Base-by-base conservation (phyloP, 768 basidiomycete genomes). In the Rhizopogon roseolus region DNA sequence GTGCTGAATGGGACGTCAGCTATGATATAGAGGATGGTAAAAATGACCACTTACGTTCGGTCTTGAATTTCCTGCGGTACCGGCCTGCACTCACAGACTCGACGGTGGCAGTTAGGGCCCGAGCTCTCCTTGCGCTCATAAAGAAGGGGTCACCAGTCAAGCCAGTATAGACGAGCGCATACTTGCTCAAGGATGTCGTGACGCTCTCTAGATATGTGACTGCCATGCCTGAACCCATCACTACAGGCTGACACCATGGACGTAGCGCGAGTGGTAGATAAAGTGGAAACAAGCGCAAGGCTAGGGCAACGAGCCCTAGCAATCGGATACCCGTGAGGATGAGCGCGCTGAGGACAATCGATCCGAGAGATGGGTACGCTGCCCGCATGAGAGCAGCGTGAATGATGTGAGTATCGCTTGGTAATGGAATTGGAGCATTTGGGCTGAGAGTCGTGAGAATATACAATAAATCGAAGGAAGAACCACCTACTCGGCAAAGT, bases 281-380 rank as follows among this genome's bases (percentile, higher is more conserved):
- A 56, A 62, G 57, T 0, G 88, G 86, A 1, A 86, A 66, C 14
- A 78, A 75, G 17, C 81, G 78, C 6, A 90, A 70, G 50, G 77
- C 73, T 13, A 81, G 50, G 0, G 76, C 74, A 22, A 81, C 41
- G 4, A 85, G 66, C 0, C 76, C 70, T 45, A 89, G 74, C 4
- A 85, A 57, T 16, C 85, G 83, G n/a, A 90, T 76, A 41, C 77
- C 65, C 4, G 93, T 85, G 42, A 93, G 80, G 40, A 94, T 79
- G 34, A 94, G 77, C 0, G 90, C 82, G 3, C 91, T 81, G 46
- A 94, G 74, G 53, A 81, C 82, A 49, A 93, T 81, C 0, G 86
- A 85, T 2, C 95, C 95, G 6, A 95, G 71, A 0, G 88, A 93
- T 1, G 90, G 86, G 5, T 88, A 86, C 1, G 86, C 85, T 0